Evolutionary conservation across 768 basidiomycete species (phyloP).

Genomic region (Solioccasus polychromus): DNA sequence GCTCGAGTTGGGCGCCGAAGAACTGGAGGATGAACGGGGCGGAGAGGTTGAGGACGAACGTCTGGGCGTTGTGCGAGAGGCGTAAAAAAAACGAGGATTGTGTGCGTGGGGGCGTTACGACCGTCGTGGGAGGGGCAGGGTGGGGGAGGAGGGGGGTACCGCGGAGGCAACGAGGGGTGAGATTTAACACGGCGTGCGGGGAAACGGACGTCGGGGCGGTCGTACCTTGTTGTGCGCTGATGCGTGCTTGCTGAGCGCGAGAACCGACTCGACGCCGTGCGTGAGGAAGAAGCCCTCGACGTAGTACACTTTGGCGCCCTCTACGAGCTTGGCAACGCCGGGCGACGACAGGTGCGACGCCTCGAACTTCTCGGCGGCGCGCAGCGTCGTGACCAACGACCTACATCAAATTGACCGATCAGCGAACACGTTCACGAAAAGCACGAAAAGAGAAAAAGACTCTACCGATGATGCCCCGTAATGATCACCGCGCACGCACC

Average conservation of each 20-base stretch:
- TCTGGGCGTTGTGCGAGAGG: constrained; percentile 44
- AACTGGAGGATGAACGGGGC: constrained; percentile 97
- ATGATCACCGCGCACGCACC: constrained; percentile 96
- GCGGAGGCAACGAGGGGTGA: no score
- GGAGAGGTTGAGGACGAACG: constrained; percentile 89
- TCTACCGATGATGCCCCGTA: constrained; percentile 88
- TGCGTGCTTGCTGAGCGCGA: constrained; percentile 76
- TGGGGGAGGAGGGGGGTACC: no score
- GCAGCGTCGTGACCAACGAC: constrained; percentile 89
- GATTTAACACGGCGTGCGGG: no score
- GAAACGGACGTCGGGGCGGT: neutral
- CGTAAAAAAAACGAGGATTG: no score
- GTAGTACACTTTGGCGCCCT: constrained; percentile 84
- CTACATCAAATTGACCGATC: constrained; percentile 35
- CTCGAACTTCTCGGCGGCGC: constrained; percentile 87
- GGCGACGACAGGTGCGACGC: constrained; percentile 75
- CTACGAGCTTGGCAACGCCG: constrained; percentile 70
- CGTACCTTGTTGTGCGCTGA: constrained; percentile 70
- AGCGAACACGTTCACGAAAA: neutral
- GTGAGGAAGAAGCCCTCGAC: constrained; percentile 98
- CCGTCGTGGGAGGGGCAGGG: no score
- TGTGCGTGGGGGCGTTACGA: neutral
- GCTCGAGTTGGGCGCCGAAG: constrained; percentile 78
- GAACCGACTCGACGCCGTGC: constrained; percentile 72
- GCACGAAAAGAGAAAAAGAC: neutral